Conservation (phyloP, 805 yeast genomes). For the Starmerella stigmatis region DNA sequence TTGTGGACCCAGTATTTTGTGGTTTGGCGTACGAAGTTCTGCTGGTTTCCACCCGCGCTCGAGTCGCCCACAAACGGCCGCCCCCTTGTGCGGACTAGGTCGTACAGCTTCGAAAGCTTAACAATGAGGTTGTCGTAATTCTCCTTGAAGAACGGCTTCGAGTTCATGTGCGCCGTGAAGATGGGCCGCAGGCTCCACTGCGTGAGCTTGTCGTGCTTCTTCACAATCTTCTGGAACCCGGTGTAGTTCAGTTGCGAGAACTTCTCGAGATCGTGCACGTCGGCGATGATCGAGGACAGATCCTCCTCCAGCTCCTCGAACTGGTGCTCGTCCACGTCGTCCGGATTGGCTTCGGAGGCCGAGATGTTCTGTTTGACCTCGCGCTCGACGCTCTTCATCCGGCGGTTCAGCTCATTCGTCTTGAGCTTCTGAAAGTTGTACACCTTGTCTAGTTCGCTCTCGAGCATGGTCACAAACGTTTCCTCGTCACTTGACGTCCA, state of each 20-base stretch:
- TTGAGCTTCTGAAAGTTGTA: constrained; percentile 84
- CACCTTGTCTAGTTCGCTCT: constrained; percentile 82
- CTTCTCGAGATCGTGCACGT: constrained; percentile 92
- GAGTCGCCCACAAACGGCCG: constrained; percentile 92
- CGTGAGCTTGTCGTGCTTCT: constrained; percentile 91
- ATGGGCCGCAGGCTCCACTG: constrained; percentile 74
- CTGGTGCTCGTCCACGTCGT: constrained; percentile 46
- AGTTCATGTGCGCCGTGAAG: constrained; percentile 81
- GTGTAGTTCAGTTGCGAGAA: constrained; percentile 89
- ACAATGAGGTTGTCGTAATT: constrained; percentile 85
- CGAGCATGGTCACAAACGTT: constrained; percentile 62
- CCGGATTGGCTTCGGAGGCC: constrained; percentile 31
- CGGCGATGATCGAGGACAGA: constrained; percentile 81
- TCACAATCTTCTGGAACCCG: constrained; percentile 92
- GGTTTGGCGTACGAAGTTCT: constrained; percentile 95
- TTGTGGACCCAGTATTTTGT: constrained; percentile 99
- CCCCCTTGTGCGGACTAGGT: constrained; percentile 89
- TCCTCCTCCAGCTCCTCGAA: constrained; percentile 68
- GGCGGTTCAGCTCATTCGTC: constrained; percentile 70
- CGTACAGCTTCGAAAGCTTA: constrained; percentile 78
- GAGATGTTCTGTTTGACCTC: constrained; percentile 56
- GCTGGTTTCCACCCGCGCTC: constrained; percentile 96
- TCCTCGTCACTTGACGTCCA: constrained; percentile 82
- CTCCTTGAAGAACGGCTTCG: constrained; percentile 93
- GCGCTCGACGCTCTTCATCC: constrained; percentile 72